phyloP scores from a whole-genome alignment of 345 rosid genomes.

The Brassica rapa region DNA sequence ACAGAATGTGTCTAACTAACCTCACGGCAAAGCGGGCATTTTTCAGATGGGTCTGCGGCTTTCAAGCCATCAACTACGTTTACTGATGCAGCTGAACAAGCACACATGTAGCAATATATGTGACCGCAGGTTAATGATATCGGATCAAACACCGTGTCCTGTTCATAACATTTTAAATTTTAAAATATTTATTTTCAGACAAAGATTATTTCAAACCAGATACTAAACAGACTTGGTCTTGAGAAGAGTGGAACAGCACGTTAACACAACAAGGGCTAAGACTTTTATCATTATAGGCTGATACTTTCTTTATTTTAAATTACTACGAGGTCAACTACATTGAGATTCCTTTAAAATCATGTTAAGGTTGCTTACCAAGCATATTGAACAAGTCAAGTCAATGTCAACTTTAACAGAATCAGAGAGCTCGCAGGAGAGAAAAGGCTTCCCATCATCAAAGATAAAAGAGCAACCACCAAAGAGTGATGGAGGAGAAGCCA shows the following conservation, averaged over 20 bases:
- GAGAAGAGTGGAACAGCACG: slow-evolving; percentile 39
- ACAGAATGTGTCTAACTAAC: slow-evolving; percentile 55
- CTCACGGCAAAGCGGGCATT: slow-evolving; percentile 92
- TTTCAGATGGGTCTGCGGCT: slow-evolving; percentile 60
- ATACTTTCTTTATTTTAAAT: slow-evolving; percentile 14
- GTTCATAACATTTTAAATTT: slow-evolving; percentile 21
- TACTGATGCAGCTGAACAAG: slow-evolving; percentile 94
- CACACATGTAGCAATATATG: slow-evolving; percentile 89
- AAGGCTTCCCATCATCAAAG: slow-evolving; percentile 67
- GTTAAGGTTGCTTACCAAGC: slow-evolving; percentile 65
- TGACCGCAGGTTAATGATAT: slow-evolving; percentile 90
- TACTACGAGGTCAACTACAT: slow-evolving; percentile 31
- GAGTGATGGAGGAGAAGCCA: slow-evolving; percentile 42
- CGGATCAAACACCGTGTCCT: slow-evolving; percentile 95
- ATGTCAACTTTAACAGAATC: slow-evolving; percentile 81
- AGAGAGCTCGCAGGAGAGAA: slow-evolving; percentile 73
- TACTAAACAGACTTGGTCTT: slow-evolving; percentile 30
- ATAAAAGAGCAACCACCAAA: slow-evolving; percentile 66
- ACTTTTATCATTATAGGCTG: slow-evolving; percentile 30
- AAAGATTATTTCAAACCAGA: slow-evolving; percentile 19
- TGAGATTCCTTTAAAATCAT: slow-evolving; percentile 25
- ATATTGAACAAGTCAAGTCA: slow-evolving; percentile 87
- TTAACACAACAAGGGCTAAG: slow-evolving; percentile 10
- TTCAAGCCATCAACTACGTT: slow-evolving; percentile 73
- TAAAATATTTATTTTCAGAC: not conserved